Percentiles rank a stretch among this genome's conserved stretches.
Evolutionary conservation across 108 stramenopile genomes (phyloP).

Genomic region (Fragilariopsis cylindrus): DNA sequence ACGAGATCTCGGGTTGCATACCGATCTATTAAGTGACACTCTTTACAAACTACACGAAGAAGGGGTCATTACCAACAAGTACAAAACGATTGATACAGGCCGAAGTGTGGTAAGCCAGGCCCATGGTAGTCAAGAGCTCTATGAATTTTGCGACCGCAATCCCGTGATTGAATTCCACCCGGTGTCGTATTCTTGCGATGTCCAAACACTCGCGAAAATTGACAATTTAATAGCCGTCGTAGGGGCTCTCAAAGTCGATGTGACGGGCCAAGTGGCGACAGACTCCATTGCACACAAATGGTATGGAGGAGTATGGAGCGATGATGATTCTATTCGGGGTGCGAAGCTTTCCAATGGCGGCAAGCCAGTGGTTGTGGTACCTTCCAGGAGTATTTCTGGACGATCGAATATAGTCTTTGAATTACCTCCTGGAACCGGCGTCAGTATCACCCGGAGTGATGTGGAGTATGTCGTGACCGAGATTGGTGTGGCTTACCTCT

Average conservation of each 20-base stretch:
- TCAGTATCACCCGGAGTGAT: conserved; percentile 37
- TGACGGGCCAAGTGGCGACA: conserved; percentile 48
- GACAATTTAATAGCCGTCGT: conserved; percentile 38
- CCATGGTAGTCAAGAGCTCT: conserved; percentile 35
- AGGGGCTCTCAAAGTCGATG: conserved; percentile 38
- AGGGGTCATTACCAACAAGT: conserved; percentile 37
- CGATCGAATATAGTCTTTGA: conserved; percentile 40
- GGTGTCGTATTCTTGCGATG: conserved; percentile 22
- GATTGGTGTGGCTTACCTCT: conserved; percentile 34
- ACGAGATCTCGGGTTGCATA: conserved; percentile 41
- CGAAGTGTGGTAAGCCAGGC: conserved; percentile 35
- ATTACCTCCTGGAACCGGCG: conserved; percentile 38
- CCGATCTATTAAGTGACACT: conserved; percentile 27
- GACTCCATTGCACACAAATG: conserved; percentile 47
- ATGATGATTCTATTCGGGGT: conserved; percentile 38
- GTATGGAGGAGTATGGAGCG: conserved; percentile 43
- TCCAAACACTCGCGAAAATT: conserved; percentile 29
- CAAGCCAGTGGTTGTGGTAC: conserved; percentile 35
- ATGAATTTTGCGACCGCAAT: conserved; percentile 41
- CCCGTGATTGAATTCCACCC: conserved; percentile 42
- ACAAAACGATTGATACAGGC: conserved; percentile 37
- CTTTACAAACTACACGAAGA: conserved; percentile 24
- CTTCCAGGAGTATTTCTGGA: conserved; percentile 33
- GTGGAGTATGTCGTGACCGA: conserved; percentile 44
- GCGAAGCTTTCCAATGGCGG: conserved; percentile 37